phyloP scores from a whole-genome alignment of 2,329 filamentous ascomycete species.

The Aspergillus pseudonomiae region DNA sequence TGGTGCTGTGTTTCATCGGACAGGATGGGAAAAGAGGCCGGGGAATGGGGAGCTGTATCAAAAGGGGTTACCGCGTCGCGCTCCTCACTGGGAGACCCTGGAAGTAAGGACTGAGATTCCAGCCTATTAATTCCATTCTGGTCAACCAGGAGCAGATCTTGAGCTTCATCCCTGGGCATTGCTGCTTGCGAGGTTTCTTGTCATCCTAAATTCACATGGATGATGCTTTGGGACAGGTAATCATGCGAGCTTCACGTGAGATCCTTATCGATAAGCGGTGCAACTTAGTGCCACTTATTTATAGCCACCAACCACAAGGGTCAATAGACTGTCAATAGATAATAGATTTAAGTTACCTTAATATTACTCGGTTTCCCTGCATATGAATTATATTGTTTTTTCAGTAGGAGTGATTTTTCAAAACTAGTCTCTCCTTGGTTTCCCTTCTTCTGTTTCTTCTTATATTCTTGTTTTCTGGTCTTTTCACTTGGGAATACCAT shows the following conservation, averaged over 20 bases:
- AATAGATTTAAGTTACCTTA: not conserved
- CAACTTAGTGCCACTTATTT: not conserved
- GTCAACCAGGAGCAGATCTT: constrained; percentile 36
- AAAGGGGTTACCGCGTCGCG: constrained; percentile 32
- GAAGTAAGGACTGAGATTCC: constrained; percentile 39
- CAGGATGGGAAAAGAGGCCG: constrained; percentile 20
- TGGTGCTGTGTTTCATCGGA: constrained; percentile 31
- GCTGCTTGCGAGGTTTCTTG: constrained; percentile 35
- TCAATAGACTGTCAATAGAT: not conserved
- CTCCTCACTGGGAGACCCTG: constrained; percentile 31
- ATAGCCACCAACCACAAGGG: not conserved
- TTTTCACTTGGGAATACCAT: not conserved
- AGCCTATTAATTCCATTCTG: constrained; percentile 31
- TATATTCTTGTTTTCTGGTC: not conserved
- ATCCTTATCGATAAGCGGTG: constrained; percentile 28
- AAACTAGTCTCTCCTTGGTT: not conserved
- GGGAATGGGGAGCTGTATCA: constrained; percentile 24
- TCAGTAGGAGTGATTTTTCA: not conserved
- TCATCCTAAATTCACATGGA: constrained; percentile 6
- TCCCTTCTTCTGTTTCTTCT: not conserved
- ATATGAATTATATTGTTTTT: not conserved
- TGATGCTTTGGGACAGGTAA: constrained; percentile 29
- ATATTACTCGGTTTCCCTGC: not conserved
- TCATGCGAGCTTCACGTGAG: constrained; percentile 21
- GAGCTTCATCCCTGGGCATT: constrained; percentile 46